Evolutionary conservation across 768 basidiomycete species (phyloP).

Genomic region (Fibroporia radiculosa): DNA sequence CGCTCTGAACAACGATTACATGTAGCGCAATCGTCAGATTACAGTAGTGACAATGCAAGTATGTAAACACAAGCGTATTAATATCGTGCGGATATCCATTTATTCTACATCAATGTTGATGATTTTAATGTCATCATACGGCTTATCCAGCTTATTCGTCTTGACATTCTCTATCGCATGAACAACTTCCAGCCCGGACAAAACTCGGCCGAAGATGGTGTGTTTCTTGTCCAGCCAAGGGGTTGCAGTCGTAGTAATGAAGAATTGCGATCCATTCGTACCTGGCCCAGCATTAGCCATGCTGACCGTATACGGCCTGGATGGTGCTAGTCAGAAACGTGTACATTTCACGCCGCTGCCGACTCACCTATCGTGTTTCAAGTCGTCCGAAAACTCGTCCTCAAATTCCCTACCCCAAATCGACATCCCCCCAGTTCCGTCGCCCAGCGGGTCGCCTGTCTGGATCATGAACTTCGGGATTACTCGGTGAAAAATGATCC

Average conservation of each 20-base stretch:
- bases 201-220: slow-evolving; percentile 88
- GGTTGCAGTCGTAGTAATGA: slow-evolving; percentile 91
- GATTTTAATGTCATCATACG: slow-evolving; percentile 91
- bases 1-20: slow-evolving; percentile 27
- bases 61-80: slow-evolving; percentile 15
- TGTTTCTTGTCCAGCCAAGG: slow-evolving; percentile 91
- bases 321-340: slow-evolving; percentile 1
- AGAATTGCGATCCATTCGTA: slow-evolving; percentile 97
- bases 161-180: slow-evolving; percentile 90
- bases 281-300: slow-evolving; percentile 90
- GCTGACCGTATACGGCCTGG: slow-evolving; percentile 87
- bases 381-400: slow-evolving; percentile 85
- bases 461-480: slow-evolving; percentile 99
- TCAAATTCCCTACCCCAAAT: slow-evolving; percentile 91
- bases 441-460: slow-evolving; percentile 91
- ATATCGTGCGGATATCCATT: slow-evolving; percentile 9
- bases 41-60: slow-evolving; percentile 8
- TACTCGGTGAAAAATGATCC: slow-evolving; percentile 92
- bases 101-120: slow-evolving; percentile 71
- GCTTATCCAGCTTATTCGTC: slow-evolving; percentile 78
- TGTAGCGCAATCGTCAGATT: no score
- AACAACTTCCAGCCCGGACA: slow-evolving; percentile 82
- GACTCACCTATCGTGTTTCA: slow-evolving; percentile 81
- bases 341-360: not conserved
- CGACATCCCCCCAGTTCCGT: slow-evolving; percentile 86